Conservation (phyloP, 2,329 filamentous ascomycete genomes). For the Hymenoscyphus fructigenus region DNA sequence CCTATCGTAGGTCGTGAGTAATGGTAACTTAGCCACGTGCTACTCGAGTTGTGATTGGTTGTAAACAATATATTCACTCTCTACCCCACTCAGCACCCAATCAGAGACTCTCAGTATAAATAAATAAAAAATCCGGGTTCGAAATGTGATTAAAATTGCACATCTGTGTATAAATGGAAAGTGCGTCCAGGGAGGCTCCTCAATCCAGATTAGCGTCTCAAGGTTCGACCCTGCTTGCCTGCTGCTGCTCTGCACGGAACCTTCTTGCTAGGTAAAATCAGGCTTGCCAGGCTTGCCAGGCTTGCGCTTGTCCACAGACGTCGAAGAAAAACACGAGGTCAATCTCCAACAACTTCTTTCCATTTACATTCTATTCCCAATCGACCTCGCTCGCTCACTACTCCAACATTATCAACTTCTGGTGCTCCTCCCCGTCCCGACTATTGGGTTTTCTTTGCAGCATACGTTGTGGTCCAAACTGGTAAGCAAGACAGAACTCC, state of each 20-base stretch:
- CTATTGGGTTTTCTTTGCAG: not conserved
- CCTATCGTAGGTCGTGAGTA: not conserved
- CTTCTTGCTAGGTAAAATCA: too few relatives aligned
- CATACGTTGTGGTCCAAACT: constrained; percentile 1
- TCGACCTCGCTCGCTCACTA: not conserved
- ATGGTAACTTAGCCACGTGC: not conserved
- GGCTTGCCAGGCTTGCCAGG: too few relatives aligned
- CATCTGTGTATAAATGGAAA: not conserved
- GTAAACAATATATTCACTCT: too few relatives aligned
- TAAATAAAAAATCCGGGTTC: too few relatives aligned
- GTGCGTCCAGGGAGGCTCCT: not conserved
- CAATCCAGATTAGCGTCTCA: not conserved
- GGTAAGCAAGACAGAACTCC: not conserved
- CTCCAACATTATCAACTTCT: not conserved
- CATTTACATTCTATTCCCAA: not conserved
- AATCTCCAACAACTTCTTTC: not conserved
- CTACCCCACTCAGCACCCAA: too few relatives aligned
- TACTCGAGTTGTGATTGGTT: too few relatives aligned
- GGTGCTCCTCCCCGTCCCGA: not conserved
- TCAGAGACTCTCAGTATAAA: too few relatives aligned
- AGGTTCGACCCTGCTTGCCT: not conserved
- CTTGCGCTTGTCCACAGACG: too few relatives aligned
- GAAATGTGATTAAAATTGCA: not conserved
- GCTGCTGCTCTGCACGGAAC: not conserved
- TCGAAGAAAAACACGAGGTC: too few relatives aligned